phyloP scores from a whole-genome alignment of 2,329 filamentous ascomycete species.

The Fusarium sp. region DNA sequence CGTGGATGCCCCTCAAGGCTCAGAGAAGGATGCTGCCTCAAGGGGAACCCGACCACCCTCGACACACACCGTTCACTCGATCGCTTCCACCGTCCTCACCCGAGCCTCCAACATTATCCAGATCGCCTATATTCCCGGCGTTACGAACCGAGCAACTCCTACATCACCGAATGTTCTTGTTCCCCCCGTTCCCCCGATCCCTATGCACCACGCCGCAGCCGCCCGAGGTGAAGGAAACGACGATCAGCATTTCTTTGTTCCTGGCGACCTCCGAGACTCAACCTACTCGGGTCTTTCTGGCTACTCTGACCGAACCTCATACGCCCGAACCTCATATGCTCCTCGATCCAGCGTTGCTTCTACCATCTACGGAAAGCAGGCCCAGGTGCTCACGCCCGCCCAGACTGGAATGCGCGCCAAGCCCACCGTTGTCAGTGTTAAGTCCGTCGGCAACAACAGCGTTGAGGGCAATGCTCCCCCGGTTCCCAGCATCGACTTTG shows the following conservation, averaged over 20 bases:
- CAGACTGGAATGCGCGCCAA: constrained; percentile 89
- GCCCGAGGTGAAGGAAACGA: constrained; percentile 64
- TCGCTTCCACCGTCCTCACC: constrained; percentile 94
- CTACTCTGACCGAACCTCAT: constrained; percentile 70
- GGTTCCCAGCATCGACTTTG: constrained; percentile 76
- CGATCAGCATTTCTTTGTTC: constrained; percentile 94
- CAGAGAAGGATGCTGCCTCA: constrained; percentile 59
- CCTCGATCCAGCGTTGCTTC: constrained; percentile 83
- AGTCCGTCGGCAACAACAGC: constrained; percentile 70
- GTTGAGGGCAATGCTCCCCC: constrained; percentile 71
- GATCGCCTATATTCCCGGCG: constrained; percentile 97
- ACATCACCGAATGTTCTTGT: constrained; percentile 84
- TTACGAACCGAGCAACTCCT: constrained; percentile 89
- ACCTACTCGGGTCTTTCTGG: constrained; percentile 84
- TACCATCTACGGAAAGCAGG: constrained; percentile 93
- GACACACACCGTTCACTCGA: constrained; percentile 86
- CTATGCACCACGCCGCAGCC: constrained; percentile 67
- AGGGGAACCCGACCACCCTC: constrained; percentile 71
- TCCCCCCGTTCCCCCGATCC: constrained; percentile 94
- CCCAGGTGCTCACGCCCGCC: constrained; percentile 82
- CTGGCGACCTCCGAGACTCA: constrained; percentile 88
- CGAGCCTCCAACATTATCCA: constrained; percentile 99
- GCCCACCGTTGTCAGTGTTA: constrained; percentile 93
- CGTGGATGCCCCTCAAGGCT: constrained; percentile 54
- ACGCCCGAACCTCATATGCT: constrained; percentile 67